Evolutionary conservation across 768 basidiomycete species (phyloP).

Genomic region (Chiua virens): DNA sequence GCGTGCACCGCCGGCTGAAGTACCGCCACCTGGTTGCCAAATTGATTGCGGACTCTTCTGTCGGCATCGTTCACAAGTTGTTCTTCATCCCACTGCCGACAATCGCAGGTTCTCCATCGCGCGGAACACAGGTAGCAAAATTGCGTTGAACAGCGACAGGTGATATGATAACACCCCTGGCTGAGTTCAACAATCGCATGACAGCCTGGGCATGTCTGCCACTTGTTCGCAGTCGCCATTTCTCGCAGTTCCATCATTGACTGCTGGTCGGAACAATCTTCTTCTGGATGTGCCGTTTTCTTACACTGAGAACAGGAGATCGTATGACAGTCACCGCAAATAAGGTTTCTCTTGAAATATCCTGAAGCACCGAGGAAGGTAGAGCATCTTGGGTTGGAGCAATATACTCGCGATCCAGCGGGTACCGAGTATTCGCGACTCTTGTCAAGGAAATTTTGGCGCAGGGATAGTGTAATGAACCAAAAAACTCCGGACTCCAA

Average conservation of each 20-base stretch:
- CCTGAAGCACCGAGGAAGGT: constrained; percentile 48
- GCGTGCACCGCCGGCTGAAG: constrained; percentile 17
- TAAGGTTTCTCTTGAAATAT: constrained; percentile 13
- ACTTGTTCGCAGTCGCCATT: constrained; percentile 45
- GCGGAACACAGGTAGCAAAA: constrained; percentile 68
- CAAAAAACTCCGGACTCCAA: constrained; percentile 19
- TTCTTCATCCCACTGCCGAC: constrained; percentile 64
- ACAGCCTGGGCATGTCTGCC: constrained; percentile 68
- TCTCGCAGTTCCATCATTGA: constrained; percentile 42
- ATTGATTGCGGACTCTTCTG: constrained; percentile 25
- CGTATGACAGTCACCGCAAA: constrained; percentile 42
- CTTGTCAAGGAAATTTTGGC: constrained; percentile 40
- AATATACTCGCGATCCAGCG: constrained; percentile 47
- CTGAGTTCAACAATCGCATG: constrained; percentile 53
- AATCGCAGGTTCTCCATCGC: constrained; percentile 61
- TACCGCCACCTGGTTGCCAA: constrained; percentile 12
- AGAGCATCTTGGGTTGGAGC: constrained; percentile 50
- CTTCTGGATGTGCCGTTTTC: constrained; percentile 39
- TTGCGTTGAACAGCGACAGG: constrained; percentile 46
- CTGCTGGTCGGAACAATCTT: constrained; percentile 43
- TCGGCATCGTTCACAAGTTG: constrained; percentile 31
- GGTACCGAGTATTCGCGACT: constrained; percentile 45
- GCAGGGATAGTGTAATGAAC: constrained; percentile 32
- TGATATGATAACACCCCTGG: constrained; percentile 65
- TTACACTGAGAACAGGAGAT: constrained; percentile 52